Evolutionary conservation across 1,284 basidiomycete genomes (phyloP).

Genomic region (Leccinum variabile): DNA sequence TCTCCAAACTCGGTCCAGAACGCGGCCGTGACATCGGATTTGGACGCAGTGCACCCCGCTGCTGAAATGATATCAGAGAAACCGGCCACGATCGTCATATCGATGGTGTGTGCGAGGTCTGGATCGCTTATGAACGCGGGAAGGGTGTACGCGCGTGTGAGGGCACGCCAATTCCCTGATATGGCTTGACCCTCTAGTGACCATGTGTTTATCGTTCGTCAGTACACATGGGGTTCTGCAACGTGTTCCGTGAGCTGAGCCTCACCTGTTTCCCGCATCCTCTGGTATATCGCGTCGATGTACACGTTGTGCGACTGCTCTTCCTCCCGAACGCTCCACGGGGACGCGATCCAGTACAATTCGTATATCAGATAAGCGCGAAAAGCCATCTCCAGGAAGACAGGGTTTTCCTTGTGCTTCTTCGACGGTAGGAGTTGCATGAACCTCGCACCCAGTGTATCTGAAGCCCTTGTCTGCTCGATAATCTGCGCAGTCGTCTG

Average conservation of each 20-base stretch:
- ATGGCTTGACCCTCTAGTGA: slow-evolving; percentile 17
- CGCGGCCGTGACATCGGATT: slow-evolving; percentile 10
- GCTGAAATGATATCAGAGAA: slow-evolving; percentile 19
- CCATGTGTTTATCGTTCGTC: neutral
- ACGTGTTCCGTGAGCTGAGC: neutral
- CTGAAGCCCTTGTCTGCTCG: slow-evolving; percentile 12
- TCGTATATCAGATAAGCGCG: slow-evolving; percentile 22
- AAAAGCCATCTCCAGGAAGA: slow-evolving; percentile 21
- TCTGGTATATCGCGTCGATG: slow-evolving; percentile 21
- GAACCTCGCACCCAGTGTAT: slow-evolving; percentile 13
- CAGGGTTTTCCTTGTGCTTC: slow-evolving; percentile 14
- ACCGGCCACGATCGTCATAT: slow-evolving; percentile 12
- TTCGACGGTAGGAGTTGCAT: slow-evolving; percentile 15
- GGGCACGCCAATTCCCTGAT: slow-evolving; percentile 24
- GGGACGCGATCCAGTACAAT: slow-evolving; percentile 17
- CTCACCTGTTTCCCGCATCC: slow-evolving; percentile 20
- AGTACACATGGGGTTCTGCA: neutral
- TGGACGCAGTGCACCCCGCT: slow-evolving; percentile 13
- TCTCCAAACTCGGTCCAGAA: slow-evolving; percentile 20
- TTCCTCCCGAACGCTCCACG: slow-evolving; percentile 16
- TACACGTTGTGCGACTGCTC: slow-evolving; percentile 16
- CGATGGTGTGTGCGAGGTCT: slow-evolving; percentile 14
- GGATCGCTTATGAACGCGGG: slow-evolving; percentile 14
- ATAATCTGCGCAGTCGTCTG: neutral
- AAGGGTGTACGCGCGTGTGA: slow-evolving; percentile 13